phyloP scores from a whole-genome alignment of 2,329 filamentous ascomycete genomes.

The Penicillium sp. region DNA sequence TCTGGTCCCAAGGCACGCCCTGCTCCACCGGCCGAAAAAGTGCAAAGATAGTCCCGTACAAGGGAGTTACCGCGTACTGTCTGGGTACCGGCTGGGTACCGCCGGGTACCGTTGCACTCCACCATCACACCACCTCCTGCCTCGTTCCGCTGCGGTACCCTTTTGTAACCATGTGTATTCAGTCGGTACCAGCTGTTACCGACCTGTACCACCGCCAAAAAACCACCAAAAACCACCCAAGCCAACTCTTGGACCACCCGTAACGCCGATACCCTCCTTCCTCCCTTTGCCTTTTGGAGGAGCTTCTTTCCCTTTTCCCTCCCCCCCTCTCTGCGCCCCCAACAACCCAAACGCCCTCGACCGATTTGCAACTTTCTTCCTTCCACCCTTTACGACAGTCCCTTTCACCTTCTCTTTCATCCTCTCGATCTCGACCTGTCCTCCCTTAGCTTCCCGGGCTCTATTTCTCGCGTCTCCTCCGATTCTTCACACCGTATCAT shows the following conservation, averaged over 20 bases:
- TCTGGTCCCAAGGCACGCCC: conserved; percentile 5
- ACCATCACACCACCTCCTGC: neutral
- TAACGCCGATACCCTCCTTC: conserved; percentile 22
- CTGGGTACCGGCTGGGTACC: conserved; percentile 4
- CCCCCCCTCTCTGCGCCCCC: no score
- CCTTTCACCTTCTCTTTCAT: conserved; percentile 3
- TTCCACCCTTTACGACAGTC: neutral
- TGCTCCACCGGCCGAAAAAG: conserved; percentile 8
- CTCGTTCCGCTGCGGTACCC: neutral
- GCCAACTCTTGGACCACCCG: neutral
- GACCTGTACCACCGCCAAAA: neutral
- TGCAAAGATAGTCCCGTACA: neutral
- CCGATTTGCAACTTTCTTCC: conserved; percentile 4
- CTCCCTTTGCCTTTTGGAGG: conserved; percentile 8
- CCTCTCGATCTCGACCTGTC: conserved; percentile 10
- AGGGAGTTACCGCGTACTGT: neutral
- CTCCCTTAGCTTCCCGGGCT: conserved; percentile 11
- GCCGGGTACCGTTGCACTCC: neutral
- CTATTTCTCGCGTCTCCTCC: conserved; percentile 18
- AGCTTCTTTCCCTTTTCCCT: conserved; percentile 10
- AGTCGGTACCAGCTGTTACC: neutral
- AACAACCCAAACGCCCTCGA: conserved; percentile 7
- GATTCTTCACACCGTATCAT: conserved; percentile 18
- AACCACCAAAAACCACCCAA: conserved; percentile 4
- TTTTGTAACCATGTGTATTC: neutral